Percentiles rank a stretch among this genome's conserved stretches.
phyloP scores from a whole-genome alignment of 192 early-diverging fungal genomes.

The Spizellomyces sp. region DNA sequence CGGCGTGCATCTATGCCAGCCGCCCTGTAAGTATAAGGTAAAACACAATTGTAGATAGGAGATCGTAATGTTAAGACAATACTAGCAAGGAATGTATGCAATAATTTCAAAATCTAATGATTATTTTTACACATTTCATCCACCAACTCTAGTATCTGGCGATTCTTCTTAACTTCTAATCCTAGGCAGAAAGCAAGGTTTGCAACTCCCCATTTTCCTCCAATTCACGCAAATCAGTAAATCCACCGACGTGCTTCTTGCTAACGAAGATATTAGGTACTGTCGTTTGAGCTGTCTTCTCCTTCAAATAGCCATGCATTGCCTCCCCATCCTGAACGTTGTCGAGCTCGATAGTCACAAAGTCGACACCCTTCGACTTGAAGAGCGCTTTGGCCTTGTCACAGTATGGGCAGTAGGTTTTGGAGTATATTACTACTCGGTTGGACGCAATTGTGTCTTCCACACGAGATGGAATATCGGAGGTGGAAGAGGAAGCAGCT shows the following conservation, averaged over 20 bases:
- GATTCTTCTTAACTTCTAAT: no score
- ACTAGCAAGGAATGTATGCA: no score
- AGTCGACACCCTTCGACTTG: constrained; percentile 23
- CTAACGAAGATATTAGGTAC: constrained; percentile 47
- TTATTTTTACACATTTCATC: no score
- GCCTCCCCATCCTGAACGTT: constrained; percentile 37
- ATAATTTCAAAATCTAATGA: no score
- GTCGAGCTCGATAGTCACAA: constrained; percentile 41
- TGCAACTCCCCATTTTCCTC: constrained; percentile 24
- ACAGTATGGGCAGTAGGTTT: constrained; percentile 47
- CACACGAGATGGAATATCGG: constrained; percentile 13
- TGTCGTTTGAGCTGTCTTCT: constrained; percentile 46
- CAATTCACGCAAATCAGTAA: constrained; percentile 17
- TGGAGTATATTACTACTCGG: constrained; percentile 37
- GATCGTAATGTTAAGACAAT: no score
- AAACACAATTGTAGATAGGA: no score
- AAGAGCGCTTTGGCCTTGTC: constrained; percentile 29
- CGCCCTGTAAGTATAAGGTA: no score
- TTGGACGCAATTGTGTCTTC: constrained; percentile 25
- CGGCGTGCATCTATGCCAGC: no score
- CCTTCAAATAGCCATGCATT: constrained; percentile 49
- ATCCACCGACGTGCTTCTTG: constrained; percentile 42
- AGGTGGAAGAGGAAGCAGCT: neutral
- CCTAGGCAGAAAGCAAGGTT: constrained; percentile 8
- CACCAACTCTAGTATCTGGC: no score